Evolutionary conservation across 2,329 filamentous ascomycete species (phyloP), one percentile per base, ranked within the genome.

Genomic region (Penicillium sp.): DNA sequence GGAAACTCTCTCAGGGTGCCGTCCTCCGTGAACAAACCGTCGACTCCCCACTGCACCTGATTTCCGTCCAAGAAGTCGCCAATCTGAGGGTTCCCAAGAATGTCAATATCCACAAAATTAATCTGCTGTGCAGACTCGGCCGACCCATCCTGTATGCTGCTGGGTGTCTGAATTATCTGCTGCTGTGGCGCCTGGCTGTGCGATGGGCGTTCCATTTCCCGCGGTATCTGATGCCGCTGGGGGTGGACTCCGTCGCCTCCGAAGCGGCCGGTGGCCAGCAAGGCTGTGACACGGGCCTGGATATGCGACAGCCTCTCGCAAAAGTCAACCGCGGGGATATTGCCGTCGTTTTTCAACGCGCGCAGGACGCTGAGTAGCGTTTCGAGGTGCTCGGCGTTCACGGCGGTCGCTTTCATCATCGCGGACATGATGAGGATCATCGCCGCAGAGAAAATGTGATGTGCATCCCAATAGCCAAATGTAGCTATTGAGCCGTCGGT

Each of bases 391-490:
- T 58, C 55, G 3, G 60, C 54, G 49, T 58, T 62, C 23, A 54
- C 54, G 9, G 60, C 48, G 2, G 54, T 53, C 19, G 60, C 48
- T 30, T 54, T 58, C 60, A 62, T 62, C 55, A 62, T 58, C 19
- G 54, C 60, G 2, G 60, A 57, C 60, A 62, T 62, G 23, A 62
- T 62, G 29, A 62, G 60, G n/a, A 62, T 54, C 55, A 62, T 62
- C n/a, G 60, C 48, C 4, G 60, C 60, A 8, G 60, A 62, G 30
- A 62, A 62, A 5, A 62, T 62, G 23, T 62, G 60, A 15, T 62
- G 60, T 5, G 60, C 60, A 15, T 62, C 60, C 60, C 60, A 62
- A 21, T 58, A 62, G 19, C 60, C 60, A 45, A 62, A 62, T 11
- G 49, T 58, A 19, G 60, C 60, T 13, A 62, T 57, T 30, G 48